Evolutionary conservation across 73 alveolate genomes (phyloP), one percentile per base, ranked within the genome.

Genomic region (Tetrahymena borealis): DNA sequence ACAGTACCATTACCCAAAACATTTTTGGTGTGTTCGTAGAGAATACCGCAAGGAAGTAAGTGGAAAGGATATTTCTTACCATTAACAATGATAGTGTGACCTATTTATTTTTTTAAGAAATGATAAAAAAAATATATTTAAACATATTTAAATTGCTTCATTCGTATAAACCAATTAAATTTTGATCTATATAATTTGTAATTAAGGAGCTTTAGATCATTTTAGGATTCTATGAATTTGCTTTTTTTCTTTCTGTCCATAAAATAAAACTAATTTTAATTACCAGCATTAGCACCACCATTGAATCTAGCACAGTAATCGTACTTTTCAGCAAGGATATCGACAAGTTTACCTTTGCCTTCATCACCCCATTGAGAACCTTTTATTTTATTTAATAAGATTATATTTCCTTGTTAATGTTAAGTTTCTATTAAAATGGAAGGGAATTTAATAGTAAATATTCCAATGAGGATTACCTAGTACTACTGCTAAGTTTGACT

Each of bases 361-460:
- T 98, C 99, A 93, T 98, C 99, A 3, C 99, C 99, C 99, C 99
- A 98, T 92, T 98, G 98, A 78, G 98, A 91, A 3, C 99, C 99
- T 35, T 97, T 97, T 18, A 97, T 97, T 24, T 96, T 60, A 15
- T 24, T 24, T 18, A 18, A 60, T 41, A 41, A 60, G n/a, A 60
- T 60, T 0, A 60, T 18, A 60, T 60, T 60, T 4, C 37, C 0
- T 5, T 0, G 78, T 41, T 60, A n/a, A n/a, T n/a, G n/a, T n/a
- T n/a, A n/a, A n/a, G n/a, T n/a, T n/a, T n/a, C n/a, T n/a, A n/a
- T n/a, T n/a, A n/a, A n/a, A n/a, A n/a, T n/a, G n/a, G n/a, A n/a
- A n/a, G n/a, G n/a, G n/a, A n/a, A n/a, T n/a, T n/a, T n/a, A n/a
- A n/a, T n/a, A n/a, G n/a, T n/a, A n/a, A n/a, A n/a, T n/a, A n/a